A percentile compares a stretch with the other conserved stretches of the same genome.
These are phyloP conservation scores for Hemileccinum rubropunctum DNA, from an alignment of 768 basidiomycete species.

Conservation along the genomic window DNA sequence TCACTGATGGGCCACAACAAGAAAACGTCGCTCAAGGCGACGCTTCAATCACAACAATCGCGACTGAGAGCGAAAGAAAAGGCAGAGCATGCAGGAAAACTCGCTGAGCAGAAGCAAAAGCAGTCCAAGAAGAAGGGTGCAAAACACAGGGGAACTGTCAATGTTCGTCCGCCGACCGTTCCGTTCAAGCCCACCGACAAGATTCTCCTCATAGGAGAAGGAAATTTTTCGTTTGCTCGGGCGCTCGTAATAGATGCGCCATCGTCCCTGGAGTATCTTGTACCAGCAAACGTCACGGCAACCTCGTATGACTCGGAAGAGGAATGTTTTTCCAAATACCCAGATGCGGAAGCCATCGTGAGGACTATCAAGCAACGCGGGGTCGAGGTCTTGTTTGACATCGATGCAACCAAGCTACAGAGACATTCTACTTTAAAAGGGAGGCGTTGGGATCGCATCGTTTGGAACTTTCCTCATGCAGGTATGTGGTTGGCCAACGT, in stretches of 20 bases:
- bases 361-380: conserved; percentile 52
- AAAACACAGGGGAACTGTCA: conserved; percentile 38
- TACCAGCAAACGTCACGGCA: conserved; percentile 69
- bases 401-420: conserved; percentile 82
- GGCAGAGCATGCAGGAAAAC: conserved; percentile 46
- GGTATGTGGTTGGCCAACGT: conserved; percentile 47
- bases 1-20: conserved; percentile 53
- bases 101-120: conserved; percentile 43
- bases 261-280: conserved; percentile 46
- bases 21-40: conserved; percentile 57
- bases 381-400: conserved; percentile 68
- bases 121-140: conserved; percentile 20
- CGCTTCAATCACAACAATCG: conserved; percentile 67
- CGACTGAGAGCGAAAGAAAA: conserved; percentile 63
- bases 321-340: conserved; percentile 80
- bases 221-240: conserved; percentile 89
- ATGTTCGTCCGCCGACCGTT: conserved; percentile 47
- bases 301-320: conserved; percentile 83
- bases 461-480: conserved; percentile 97
- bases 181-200: conserved; percentile 65
- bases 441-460: conserved; percentile 69
- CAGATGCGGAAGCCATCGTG: conserved; percentile 64
- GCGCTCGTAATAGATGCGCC: conserved; percentile 58
- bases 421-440: conserved; percentile 56
- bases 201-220: conserved; percentile 86